Conservation (phyloP, 305 asterid genomes). For the Fraxinus dipetala region DNA sequence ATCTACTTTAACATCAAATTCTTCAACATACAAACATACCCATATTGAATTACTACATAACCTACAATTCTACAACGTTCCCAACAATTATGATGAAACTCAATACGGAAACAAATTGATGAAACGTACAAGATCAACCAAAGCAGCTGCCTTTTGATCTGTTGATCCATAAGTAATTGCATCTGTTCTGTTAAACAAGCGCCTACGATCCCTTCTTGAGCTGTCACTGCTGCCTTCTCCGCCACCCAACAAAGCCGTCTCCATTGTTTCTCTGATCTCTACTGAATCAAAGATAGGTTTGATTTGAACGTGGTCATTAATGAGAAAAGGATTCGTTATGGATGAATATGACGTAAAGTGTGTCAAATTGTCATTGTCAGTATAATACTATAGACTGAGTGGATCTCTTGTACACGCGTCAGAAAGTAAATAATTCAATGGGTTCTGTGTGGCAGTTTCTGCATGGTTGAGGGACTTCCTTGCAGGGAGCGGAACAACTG, state of each 20-base stretch:
- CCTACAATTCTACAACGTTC: not conserved
- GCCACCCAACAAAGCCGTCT: conserved; percentile 44
- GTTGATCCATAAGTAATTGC: conserved; percentile 83
- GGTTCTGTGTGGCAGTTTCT: not conserved
- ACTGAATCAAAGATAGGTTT: conserved; percentile 32
- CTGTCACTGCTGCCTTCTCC: conserved; percentile 34
- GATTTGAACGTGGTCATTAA: conserved; percentile 10
- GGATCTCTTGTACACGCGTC: not conserved
- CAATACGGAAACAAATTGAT: conserved; percentile 7
- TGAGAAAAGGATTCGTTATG: not conserved
- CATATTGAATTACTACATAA: not conserved
- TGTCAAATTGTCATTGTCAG: not conserved
- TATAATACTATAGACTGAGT: not conserved
- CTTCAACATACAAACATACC: conserved; percentile 7
- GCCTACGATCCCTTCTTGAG: conserved; percentile 26
- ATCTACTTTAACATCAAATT: not conserved
- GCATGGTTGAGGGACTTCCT: not conserved
- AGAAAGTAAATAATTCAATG: not conserved
- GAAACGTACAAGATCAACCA: conserved; percentile 85
- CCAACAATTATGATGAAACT: not conserved
- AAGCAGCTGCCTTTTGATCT: conserved; percentile 90
- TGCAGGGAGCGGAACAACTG: not conserved
- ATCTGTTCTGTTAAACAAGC: conserved; percentile 38
- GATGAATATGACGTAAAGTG: not conserved
- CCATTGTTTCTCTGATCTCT: conserved; percentile 40